Base-by-base conservation (phyloP, 176 grass and related monocot species). In the Triticum timopheevii region DNA sequence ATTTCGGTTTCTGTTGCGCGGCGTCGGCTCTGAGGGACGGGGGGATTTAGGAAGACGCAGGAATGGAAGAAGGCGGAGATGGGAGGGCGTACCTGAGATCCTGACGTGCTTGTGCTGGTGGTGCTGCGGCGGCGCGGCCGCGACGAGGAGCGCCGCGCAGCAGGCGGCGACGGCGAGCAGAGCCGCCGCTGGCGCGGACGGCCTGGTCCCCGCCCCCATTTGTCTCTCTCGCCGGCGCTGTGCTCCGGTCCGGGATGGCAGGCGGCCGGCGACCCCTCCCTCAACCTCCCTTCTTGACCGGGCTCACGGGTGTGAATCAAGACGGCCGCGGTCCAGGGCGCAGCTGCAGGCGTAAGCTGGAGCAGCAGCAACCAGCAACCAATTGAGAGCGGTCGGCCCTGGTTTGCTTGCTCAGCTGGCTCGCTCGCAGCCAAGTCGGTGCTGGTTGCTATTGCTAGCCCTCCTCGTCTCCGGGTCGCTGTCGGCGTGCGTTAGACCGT, bases 31-130 rank as follows among this genome's bases (percentile, higher is more conserved):
- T 15, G 25, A 10, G 12, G 15, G 24, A 10, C 36, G 22, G 6
- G 1, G 31, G 20, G 59, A 75, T 73, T 73, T 10, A 6, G 59
- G 3, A 45, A 45, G 63, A 59, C 4, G 1, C 24, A 19, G 31
- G 34, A 63, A 5, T 0, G 20, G 23, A 7, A 64, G 28, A 10
- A 10, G 49, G 31, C 3, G 1, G 74, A 36, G 8, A 5, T n/a
- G 66, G 5, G 13, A 69, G 31, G 17, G n/a, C 35, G 76, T 62
- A 91, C 90, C 90, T 91, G 90, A 82, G 78, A 85, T 85, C 65
- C 82, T 85, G 23, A 38, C 70, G 27, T 76, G 77, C 38, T 76
- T 19, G 69, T 38, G 81, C 15, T 68, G 27, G 69, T 3, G 13
- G 15, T 69, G 13, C 39, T 42, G 39, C 54, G 72, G n/a, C 30